phyloP scores from a whole-genome alignment of 129 eudicot species.

The Dittrichia graveolens region DNA sequence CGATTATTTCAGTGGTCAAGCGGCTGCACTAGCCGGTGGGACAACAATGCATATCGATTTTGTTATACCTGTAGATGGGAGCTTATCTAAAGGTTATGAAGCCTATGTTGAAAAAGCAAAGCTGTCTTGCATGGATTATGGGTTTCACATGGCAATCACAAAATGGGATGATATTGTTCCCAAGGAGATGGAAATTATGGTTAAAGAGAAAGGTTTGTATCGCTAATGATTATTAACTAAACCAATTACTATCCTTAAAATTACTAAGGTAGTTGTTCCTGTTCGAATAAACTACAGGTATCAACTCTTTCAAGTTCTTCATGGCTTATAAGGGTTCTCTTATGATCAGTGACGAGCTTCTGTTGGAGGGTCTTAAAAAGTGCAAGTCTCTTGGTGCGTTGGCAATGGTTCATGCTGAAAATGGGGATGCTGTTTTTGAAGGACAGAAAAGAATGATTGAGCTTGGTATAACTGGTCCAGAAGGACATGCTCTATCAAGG shows the following conservation, averaged over 20 bases:
- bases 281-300: conserved; percentile 48
- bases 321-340: conserved; percentile 91
- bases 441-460: conserved; percentile 94
- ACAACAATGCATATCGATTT: conserved; percentile 98
- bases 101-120: conserved; percentile 75
- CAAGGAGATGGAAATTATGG: conserved; percentile 95
- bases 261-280: conserved; percentile 21
- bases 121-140: conserved; percentile 90
- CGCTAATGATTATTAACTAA: neutral
- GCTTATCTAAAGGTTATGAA: conserved; percentile 77
- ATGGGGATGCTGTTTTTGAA: conserved; percentile 97
- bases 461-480: conserved; percentile 99
- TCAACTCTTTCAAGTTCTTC: conserved; percentile 97
- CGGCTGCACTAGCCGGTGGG: conserved; percentile 99
- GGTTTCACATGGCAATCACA: conserved; percentile 99
- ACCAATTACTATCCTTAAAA: neutral
- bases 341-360: conserved; percentile 85
- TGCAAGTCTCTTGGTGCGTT: conserved; percentile 96
- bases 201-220: conserved; percentile 78
- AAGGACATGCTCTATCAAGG: conserved; percentile 97
- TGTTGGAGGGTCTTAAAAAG: conserved; percentile 81
- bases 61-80: conserved; percentile 87
- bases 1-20: conserved; percentile 94
- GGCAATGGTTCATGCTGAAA: conserved; percentile 99
- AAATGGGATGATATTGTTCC: conserved; percentile 91